Base-by-base conservation (phyloP, 306 rosid genomes). In the Cucurbita pepo region DNA sequence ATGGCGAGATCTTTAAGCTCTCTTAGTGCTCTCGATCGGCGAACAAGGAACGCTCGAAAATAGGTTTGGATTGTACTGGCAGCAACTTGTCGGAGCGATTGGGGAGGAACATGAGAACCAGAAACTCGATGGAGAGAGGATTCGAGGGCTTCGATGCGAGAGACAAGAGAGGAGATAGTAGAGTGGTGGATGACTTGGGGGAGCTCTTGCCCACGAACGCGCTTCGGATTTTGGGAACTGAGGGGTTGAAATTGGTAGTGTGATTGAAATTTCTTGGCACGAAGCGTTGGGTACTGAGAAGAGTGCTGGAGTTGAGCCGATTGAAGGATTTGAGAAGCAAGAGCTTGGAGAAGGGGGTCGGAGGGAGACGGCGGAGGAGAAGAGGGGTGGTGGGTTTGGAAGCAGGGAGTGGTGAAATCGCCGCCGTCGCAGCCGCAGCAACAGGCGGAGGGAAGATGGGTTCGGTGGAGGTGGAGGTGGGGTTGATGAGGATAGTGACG, bases 81-180 rank as follows among this genome's bases (percentile, higher is more conserved):
- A 0, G 99, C 95, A 0, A 80, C 57, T 71, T 91, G 85, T 36
- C 90, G 85, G 8, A 91, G 95, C 72, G 97, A 84, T 61, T 16
- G 44, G 11, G 76, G 60, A 55, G 75, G 64, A 70, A 5, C 71
- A 74, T 51, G 25, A 54, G 74, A 56, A 41, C 30, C 18, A 73
- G 85, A 77, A 71, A 78, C 18, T 8, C 38, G 81, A 74, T 16
- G 82, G 73, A 93, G 84, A 40, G 91, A 84, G 75, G 96, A 84
- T 75, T 94, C 99, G 0, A 94, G 96, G 79, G 92, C 87, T 81
- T 94, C 91, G 81, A 94, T 84, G 72, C 96, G 95, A 53, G 76
- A 54, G 43, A 88, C 75, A 59, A 94, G 93, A 13, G 89, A 85
- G 4, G 91, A 80, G 58, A 88, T 70, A 1, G 81, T 11, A 8